Percentiles rank a stretch among this genome's conserved stretches.
phyloP scores from a whole-genome alignment of 139 green algal species.

The Chlamydomonas applanata region DNA sequence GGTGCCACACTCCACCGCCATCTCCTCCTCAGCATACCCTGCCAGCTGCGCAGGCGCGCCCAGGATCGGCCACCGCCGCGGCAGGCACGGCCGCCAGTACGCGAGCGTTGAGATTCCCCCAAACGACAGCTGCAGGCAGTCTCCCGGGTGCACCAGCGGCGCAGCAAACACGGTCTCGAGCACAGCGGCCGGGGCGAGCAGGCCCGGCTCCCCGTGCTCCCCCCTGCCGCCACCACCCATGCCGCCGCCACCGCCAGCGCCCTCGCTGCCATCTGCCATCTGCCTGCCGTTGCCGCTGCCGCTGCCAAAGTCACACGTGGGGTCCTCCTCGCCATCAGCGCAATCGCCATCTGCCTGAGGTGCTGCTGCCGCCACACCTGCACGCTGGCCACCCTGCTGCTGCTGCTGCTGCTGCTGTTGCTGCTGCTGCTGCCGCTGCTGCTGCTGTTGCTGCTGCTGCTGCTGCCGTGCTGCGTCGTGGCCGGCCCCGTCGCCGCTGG shows the following conservation, averaged over 20 bases:
- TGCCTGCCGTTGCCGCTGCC: too few species aligned
- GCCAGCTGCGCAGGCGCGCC: constrained; percentile 14
- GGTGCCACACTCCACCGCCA: constrained; percentile 34
- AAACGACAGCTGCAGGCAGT: constrained; percentile 20
- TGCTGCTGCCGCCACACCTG: too few species aligned
- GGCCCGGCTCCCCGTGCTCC: background rate
- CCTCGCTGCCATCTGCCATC: too few species aligned
- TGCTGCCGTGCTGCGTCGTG: background rate
- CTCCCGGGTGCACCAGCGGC: constrained; percentile 10
- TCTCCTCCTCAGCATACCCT: constrained; percentile 48
- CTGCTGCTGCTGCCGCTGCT: background rate
- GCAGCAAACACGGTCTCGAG: constrained; percentile 28
- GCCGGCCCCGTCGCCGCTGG: too few species aligned
- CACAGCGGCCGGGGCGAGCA: constrained; percentile 22
- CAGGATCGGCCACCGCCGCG: constrained; percentile 21
- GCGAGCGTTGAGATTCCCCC: constrained; percentile 21
- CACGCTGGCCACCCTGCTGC: too few species aligned
- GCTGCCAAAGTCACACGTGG: too few species aligned
- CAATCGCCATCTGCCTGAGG: too few species aligned
- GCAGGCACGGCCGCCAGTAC: constrained; percentile 26
- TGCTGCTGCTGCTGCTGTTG: background rate
- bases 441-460: background rate
- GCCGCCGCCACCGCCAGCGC: too few species aligned
- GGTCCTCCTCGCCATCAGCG: too few species aligned
- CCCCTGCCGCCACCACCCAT: background rate